phyloP scores from a whole-genome alignment of 768 basidiomycete genomes.

The Russula sp. region DNA sequence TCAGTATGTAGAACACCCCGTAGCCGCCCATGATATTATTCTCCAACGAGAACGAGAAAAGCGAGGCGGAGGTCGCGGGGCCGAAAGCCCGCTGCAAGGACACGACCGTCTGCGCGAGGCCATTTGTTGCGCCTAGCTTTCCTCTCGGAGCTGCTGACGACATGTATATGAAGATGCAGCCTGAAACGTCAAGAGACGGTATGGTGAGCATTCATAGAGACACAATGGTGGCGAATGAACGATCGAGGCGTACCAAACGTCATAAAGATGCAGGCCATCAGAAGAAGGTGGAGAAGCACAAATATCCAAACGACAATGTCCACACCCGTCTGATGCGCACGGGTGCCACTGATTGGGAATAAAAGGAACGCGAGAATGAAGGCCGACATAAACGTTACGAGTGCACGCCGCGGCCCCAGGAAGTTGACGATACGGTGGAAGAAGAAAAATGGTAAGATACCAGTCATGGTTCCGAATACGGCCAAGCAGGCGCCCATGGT shows the following conservation, averaged over 20 bases:
- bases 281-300: too few species aligned
- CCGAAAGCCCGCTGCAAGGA: slow-evolving; percentile 42
- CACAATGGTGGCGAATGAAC: too few species aligned
- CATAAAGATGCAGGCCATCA: too few species aligned
- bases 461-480: background rate
- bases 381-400: too few species aligned
- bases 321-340: too few species aligned
- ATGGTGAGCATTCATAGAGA: too few species aligned
- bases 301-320: too few species aligned
- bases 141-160: slow-evolving; percentile 24
- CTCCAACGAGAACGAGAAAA: slow-evolving; percentile 28
- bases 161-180: slow-evolving; percentile 29
- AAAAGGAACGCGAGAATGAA: too few species aligned
- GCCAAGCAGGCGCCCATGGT: background rate
- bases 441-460: background rate
- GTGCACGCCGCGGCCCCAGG: background rate
- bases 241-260: too few species aligned
- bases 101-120: slow-evolving; percentile 44
- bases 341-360: too few species aligned
- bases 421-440: background rate
- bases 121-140: slow-evolving; percentile 45
- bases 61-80: slow-evolving; percentile 42
- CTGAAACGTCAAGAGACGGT: too few species aligned
- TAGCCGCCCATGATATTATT: slow-evolving; percentile 34
- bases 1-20: too few species aligned